These are phyloP conservation scores for Colletotrichum trifolii DNA, from an alignment of 2,329 filamentous ascomycete genomes.

Conservation along the genomic window DNA sequence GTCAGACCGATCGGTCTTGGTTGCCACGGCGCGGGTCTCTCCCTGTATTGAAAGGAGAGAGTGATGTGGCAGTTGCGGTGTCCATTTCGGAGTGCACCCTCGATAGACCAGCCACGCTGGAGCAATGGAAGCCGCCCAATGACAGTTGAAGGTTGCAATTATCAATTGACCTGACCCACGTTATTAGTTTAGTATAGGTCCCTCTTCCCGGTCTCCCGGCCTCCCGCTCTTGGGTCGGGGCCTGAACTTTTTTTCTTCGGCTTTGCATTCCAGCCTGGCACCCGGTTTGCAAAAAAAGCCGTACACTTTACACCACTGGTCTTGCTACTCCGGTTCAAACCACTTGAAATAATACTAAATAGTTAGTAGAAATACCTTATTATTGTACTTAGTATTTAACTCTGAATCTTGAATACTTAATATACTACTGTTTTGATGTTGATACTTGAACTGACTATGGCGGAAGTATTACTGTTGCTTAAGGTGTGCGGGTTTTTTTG, in stretches of 20 bases:
- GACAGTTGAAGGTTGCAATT: neutral
- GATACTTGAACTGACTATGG: too few species aligned
- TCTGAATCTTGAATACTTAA: too few species aligned
- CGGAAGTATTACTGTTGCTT: too few species aligned
- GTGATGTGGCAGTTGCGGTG: slow-evolving; percentile 28
- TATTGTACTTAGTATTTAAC: too few species aligned
- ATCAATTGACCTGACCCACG: neutral
- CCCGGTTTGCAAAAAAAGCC: too few species aligned
- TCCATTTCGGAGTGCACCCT: slow-evolving; percentile 5
- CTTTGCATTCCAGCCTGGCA: slow-evolving; percentile 15
- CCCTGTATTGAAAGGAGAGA: slow-evolving; percentile 31
- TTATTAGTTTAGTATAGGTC: slow-evolving; percentile 16
- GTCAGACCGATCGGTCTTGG: slow-evolving; percentile 26
- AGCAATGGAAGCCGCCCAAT: slow-evolving; percentile 15
- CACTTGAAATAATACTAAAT: too few species aligned
- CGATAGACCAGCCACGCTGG: slow-evolving; percentile 3
- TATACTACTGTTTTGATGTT: too few species aligned
- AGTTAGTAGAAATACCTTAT: too few species aligned
- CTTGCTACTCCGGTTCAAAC: too few species aligned
- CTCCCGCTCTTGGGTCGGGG: slow-evolving; percentile 31
- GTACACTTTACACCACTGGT: too few species aligned
- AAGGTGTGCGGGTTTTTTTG: too few species aligned
- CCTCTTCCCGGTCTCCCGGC: slow-evolving; percentile 33
- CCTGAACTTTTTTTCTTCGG: slow-evolving; percentile 19
- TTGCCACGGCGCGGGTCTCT: slow-evolving; percentile 15